phyloP scores from a whole-genome alignment of 768 basidiomycete species.

The Suillus americanus region DNA sequence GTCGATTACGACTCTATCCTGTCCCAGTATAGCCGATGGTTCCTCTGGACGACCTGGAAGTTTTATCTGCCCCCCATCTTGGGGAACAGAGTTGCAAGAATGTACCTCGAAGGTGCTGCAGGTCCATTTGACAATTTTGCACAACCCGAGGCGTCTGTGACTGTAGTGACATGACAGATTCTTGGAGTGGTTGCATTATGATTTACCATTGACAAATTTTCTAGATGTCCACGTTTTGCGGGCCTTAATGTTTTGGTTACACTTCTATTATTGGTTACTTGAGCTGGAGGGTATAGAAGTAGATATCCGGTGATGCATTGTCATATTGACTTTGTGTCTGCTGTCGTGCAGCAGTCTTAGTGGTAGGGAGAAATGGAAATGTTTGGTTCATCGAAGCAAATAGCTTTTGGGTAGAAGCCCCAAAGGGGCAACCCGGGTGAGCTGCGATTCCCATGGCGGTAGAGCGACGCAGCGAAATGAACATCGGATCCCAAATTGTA shows the following conservation, averaged over 20 bases:
- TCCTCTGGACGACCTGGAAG: constrained; percentile 68
- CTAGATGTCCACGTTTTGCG: background rate
- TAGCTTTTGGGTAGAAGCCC: background rate
- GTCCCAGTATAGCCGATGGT: constrained; percentile 61
- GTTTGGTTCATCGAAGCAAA: background rate
- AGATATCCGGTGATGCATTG: background rate
- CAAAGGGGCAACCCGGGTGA: background rate
- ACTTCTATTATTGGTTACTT: background rate
- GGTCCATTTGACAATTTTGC: constrained; percentile 50
- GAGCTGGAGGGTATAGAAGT: background rate
- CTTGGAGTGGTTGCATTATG: background rate
- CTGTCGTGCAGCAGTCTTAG: no score
- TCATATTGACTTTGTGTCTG: background rate
- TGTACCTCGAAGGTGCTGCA: constrained; percentile 46
- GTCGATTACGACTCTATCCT: constrained; percentile 68
- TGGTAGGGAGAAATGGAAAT: background rate
- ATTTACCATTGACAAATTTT: background rate
- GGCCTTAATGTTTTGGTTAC: background rate
- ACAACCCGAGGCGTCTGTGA: constrained; percentile 24
- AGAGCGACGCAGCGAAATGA: background rate
- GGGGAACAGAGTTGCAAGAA: constrained; percentile 27
- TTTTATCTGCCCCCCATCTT: constrained; percentile 56
- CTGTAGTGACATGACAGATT: constrained; percentile 15
- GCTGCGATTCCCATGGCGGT: background rate
- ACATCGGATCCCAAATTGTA: background rate